Conservation (phyloP, 768 basidiomycete genomes). For the Kwoniella dendrophila region DNA sequence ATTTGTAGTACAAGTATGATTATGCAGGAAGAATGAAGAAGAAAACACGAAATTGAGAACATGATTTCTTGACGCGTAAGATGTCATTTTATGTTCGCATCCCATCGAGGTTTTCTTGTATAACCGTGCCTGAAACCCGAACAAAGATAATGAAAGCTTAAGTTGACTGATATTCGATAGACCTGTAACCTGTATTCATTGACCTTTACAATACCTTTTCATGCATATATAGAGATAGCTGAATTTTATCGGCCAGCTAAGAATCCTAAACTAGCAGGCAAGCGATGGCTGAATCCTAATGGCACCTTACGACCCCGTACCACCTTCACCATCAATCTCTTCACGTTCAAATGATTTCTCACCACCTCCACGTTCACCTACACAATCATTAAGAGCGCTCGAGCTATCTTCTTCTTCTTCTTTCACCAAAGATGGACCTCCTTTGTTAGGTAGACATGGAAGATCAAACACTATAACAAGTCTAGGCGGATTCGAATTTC, state of each 20-base stretch:
- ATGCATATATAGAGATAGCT: no score
- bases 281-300: slow-evolving; percentile 4
- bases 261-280: neutral
- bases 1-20: neutral
- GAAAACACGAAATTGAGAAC: slow-evolving; percentile 10
- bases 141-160: no score
- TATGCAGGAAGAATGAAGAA: slow-evolving; percentile 5
- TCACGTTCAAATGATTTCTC: slow-evolving; percentile 19
- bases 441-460: slow-evolving; percentile 15
- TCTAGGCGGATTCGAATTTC: slow-evolving; percentile 68
- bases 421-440: neutral
- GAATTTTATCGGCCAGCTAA: no score
- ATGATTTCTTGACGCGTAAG: slow-evolving; percentile 12
- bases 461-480: slow-evolving; percentile 40
- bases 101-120: neutral
- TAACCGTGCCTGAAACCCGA: slow-evolving; percentile 9
- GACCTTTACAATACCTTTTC: no score
- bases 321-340: slow-evolving; percentile 12
- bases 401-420: slow-evolving; percentile 65
- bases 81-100: neutral
- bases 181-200: no score
- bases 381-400: slow-evolving; percentile 74
- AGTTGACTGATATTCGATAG: no score
- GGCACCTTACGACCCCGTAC: slow-evolving; percentile 32
- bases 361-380: slow-evolving; percentile 61